Evolutionary conservation across 1,139 yeast genomes (phyloP), one percentile per base, ranked within the genome.

Genomic region (Candida neerlandica): DNA sequence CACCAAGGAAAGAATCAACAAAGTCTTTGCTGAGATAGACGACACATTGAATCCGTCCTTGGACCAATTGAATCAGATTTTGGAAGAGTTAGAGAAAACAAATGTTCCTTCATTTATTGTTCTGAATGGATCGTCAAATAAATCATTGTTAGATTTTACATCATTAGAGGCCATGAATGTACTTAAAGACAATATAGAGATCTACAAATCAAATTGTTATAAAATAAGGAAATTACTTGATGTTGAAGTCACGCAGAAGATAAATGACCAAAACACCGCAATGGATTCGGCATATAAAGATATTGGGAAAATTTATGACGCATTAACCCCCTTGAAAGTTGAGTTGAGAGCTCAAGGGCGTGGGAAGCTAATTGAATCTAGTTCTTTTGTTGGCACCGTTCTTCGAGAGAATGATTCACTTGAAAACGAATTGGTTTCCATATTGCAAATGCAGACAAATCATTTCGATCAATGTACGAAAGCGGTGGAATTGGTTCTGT

Each of bases 401-500:
- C 47, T 67, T 14, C 60, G 63, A 55, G 81, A 78, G 49, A 81
- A 85, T 54, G 67, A 70, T 6, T 70, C 76, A 0, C 69, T 86
- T 49, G 96, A 90, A 48, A 77, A 78, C 51, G 95, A 88, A 49
- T 75, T 90, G 65, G 95, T 89, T 0, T 75, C 80, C 7, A 70
- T 87, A 16, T 69, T 91, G 34, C 85, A 84, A 51, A 84, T 91
- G 61, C 69, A 91, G 35, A 86, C 96, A 5, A 81, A 82, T 48
- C 97, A 91, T 66, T 89, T 84, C 57, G 97, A 90, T 62, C 91
- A 88, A 60, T 88, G 96, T 56, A 57, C 69, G 3, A 73, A 78
- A 44, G 85, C 57, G 47, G 64, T 52, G 46, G 64, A 48, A 57
- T 61, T 58, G 11, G 51, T 57, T 1, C 37, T 47, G 3, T 43